Evolutionary conservation across 331 rosid genomes (phyloP).

Genomic region (Prunus yedoensis): DNA sequence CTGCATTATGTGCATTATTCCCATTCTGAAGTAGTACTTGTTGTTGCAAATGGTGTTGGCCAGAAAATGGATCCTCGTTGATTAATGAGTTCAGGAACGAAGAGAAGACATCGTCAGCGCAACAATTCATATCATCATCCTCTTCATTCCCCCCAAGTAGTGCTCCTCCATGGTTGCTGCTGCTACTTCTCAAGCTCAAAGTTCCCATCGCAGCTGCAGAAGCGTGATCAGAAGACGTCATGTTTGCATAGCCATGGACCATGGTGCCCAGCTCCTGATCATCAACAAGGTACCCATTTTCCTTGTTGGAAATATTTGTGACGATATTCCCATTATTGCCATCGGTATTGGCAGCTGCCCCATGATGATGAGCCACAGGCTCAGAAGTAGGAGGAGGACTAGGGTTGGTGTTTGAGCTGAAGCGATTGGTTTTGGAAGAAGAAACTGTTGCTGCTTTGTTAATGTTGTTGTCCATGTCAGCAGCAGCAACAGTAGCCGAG

Average conservation of each 20-base stretch:
- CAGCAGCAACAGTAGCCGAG: background rate
- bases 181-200: background rate
- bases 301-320: background rate
- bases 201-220: background rate
- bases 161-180: background rate
- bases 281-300: background rate
- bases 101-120: slow-evolving; percentile 58
- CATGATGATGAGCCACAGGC: background rate
- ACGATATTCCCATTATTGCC: background rate
- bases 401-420: slow-evolving; percentile 4
- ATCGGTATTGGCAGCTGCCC: background rate
- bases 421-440: slow-evolving; percentile 12
- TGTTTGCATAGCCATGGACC: background rate
- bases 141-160: slow-evolving; percentile 2
- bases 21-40: slow-evolving; percentile 5
- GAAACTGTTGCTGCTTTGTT: slow-evolving; percentile 8
- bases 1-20: background rate
- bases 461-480: background rate
- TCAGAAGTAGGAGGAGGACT: background rate
- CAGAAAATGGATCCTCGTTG: slow-evolving; percentile 58
- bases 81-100: slow-evolving; percentile 70
- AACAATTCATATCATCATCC: slow-evolving; percentile 34
- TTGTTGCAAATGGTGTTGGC: slow-evolving; percentile 31
- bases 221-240: slow-evolving; percentile 1
- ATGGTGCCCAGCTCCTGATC: background rate